Percentiles rank a stretch among this genome's conserved stretches.
phyloP scores from a whole-genome alignment of 2,329 filamentous ascomycete species.

The Fusarium avenaceum region DNA sequence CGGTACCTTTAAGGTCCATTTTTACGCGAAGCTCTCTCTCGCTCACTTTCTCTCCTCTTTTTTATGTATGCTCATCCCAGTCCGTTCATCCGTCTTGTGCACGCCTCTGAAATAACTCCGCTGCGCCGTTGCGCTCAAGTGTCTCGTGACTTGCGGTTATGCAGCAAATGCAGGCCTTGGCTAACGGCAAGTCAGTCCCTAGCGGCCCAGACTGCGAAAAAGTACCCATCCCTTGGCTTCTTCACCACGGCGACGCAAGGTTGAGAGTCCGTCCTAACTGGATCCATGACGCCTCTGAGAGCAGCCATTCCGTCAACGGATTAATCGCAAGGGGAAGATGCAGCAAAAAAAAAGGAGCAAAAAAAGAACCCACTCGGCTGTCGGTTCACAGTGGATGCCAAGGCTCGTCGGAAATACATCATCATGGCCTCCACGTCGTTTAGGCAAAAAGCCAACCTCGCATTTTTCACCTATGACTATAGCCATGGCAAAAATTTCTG shows the following conservation, averaged over 20 bases:
- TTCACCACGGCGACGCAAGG: conserved; percentile 46
- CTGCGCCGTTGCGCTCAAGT: conserved; percentile 26
- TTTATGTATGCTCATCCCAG: conserved; percentile 2
- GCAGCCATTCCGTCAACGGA: conserved; percentile 26
- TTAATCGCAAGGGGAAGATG: conserved; percentile 16
- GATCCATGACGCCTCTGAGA: conserved; percentile 43
- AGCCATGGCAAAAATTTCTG: conserved; percentile 30
- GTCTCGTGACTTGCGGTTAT: conserved; percentile 31
- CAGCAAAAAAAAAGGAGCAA: conserved; percentile 1
- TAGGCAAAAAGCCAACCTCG: conserved; percentile 25
- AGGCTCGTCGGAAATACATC: conserved; percentile 37
- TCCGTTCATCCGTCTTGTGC: conserved; percentile 28
- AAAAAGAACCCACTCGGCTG: conserved; percentile 27
- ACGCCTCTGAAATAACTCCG: conserved; percentile 9
- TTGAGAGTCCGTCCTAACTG: conserved; percentile 18
- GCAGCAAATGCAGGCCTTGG: conserved; percentile 23
- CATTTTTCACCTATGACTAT: conserved; percentile 40
- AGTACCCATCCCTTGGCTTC: conserved; percentile 42
- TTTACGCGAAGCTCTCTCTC: conserved; percentile 23
- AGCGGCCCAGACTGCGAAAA: conserved; percentile 27
- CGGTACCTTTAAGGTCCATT: conserved; percentile 31
- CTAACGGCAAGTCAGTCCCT: conserved; percentile 25
- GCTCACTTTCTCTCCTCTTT: conserved; percentile 3
- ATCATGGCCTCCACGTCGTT: conserved; percentile 18
- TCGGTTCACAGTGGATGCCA: conserved; percentile 26